Evolutionary conservation across 1,139 yeast species (phyloP), one percentile per base, ranked within the genome.

Genomic region (Taiozyma onychis): DNA sequence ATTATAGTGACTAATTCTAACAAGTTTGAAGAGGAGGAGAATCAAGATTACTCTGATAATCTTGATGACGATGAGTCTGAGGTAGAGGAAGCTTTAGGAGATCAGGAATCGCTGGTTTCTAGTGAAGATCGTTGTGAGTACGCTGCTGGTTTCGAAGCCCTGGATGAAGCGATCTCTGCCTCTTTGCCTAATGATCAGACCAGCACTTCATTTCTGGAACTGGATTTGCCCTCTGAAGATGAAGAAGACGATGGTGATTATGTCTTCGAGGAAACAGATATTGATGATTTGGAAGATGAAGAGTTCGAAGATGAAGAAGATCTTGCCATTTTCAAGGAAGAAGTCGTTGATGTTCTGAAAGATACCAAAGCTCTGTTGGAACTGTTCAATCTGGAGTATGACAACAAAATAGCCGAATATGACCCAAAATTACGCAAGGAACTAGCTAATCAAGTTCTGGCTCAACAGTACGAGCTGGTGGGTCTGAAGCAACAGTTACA

Each of bases 1-100:
- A 56, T 66, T 43, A 65, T 65, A 13, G 63, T 62, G 14, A 62
- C 61, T 22, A 63, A 61, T 27, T 63, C 61, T 1, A 68, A 66
- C 18, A 64, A 66, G 49, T 67, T 64, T 39, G 70, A 65, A 43
- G 74, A 68, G 32, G 71, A 66, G 11, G 72, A 66, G 18, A 67
- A 65, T 32, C 64, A 60, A 10, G 67, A 69, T 5, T 70, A 69
- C 28, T 64, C 65, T 8, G 68, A 66, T 37, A 70, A 58, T 49
- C 37, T 50, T 9, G 51, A 51, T 21, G 54, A 50, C 32, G 57
- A 55, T 5, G 54, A 50, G 16, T 44, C 51, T 11, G 58, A 55
- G 7, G 54, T 55, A 6, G 54, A 57, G 18, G 16, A 57, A 3
- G 16, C 8, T 14, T 6, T 32, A n/a, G 35, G 14, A 32, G 35